Base-by-base conservation (phyloP, 768 basidiomycete genomes). In the Hygrophorus pudorinus region DNA sequence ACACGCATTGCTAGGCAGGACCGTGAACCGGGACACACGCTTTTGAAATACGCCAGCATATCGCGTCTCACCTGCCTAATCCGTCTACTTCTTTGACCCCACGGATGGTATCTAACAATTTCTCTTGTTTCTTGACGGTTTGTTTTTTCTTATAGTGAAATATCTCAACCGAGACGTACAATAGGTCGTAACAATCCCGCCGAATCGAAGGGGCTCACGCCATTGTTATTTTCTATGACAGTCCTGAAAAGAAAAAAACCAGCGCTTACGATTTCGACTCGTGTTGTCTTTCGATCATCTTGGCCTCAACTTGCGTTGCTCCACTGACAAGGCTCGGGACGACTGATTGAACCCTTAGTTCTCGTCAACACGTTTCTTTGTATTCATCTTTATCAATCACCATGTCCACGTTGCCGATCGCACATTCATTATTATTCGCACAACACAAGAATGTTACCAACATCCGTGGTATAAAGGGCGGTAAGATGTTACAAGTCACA, bases 341-440 rank as follows among this genome's bases (percentile, higher is more conserved):
- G 68, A 68, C 68, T 53, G 59, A 56, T 72, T 70, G 72, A 71
- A 72, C 64, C 69, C 70, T 75, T 70, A 61, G 76, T 81, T 81
- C 77, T 64, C 59, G 65, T 62, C 65, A 68, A 72, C 83, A 85
- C 80, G 82, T 84, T 81, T 67, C 69, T 66, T 72, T 70, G 67
- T 70, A 74, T 73, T 76, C 76, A 74, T 65, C 72, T 76, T 77
- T 78, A 76, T 82, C 75, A 64, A 73, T 79, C 75, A 71, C 72
- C 63, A 60, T 57, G 65, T 67, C 72, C 84, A 84, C 84, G 81
- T 85, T 85, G 62, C 66, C 77, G 79, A 84, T 83, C 80, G 71
- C 65, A 63, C 63, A 66, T 66, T 65, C 67, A 71, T 67, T 75
- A 75, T 75, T 71, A 69, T 56, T 58, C 59, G 61, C 55, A 57